Percentiles rank a stretch among this genome's conserved stretches.
Evolutionary conservation across 2,329 filamentous ascomycete genomes (phyloP).

Genomic region (Fusarium foetens): DNA sequence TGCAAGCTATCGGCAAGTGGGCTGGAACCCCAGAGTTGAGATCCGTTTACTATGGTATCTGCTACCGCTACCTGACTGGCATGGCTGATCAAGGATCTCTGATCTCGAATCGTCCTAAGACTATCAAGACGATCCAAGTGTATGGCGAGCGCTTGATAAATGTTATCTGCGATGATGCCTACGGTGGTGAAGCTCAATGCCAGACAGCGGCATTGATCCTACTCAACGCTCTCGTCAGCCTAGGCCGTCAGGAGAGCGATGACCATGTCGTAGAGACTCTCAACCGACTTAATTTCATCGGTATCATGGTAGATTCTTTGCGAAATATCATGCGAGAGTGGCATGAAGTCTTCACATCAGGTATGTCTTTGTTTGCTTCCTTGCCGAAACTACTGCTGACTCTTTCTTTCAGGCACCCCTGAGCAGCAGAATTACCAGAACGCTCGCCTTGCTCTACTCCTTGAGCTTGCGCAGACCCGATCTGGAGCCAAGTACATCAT

Average conservation of each 20-base stretch:
- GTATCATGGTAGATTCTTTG: constrained; percentile 88
- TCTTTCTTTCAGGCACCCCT: constrained; percentile 47
- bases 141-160: constrained; percentile 84
- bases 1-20: constrained; percentile 81
- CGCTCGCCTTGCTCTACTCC: constrained; percentile 82
- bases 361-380: constrained; percentile 54
- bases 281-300: constrained; percentile 88
- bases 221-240: constrained; percentile 78
- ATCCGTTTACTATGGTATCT: constrained; percentile 90
- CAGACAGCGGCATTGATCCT: constrained; percentile 88
- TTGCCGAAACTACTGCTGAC: constrained; percentile 21
- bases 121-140: constrained; percentile 75
- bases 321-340: constrained; percentile 80
- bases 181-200: constrained; percentile 81
- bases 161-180: constrained; percentile 91
- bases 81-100: constrained; percentile 67
- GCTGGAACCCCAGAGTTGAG: constrained; percentile 77
- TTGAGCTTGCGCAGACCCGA: constrained; percentile 85
- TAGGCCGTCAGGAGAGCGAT: constrained; percentile 78
- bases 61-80: constrained; percentile 83
- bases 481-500: constrained; percentile 88
- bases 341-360: constrained; percentile 63
- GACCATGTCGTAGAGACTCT: constrained; percentile 81
- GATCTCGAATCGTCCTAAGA: constrained; percentile 63
- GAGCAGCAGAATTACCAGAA: constrained; percentile 66